phyloP scores from a whole-genome alignment of 2,329 filamentous ascomycete genomes.

The Epichloe glyceriae region DNA sequence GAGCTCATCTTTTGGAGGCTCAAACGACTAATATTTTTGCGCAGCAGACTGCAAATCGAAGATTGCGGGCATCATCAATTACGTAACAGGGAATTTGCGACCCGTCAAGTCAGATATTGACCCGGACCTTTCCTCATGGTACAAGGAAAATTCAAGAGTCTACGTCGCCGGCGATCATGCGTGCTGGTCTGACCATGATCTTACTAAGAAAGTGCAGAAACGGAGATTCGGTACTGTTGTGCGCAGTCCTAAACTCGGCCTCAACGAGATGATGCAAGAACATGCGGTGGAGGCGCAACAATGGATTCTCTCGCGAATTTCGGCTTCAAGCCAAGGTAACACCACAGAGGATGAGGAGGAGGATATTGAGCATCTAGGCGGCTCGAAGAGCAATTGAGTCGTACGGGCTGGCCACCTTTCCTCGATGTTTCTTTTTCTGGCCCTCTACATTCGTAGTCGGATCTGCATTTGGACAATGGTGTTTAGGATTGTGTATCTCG shows the following conservation, averaged over 20 bases:
- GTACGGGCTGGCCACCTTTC: background rate
- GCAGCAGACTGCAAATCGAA: constrained; percentile 47
- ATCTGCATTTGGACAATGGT: background rate
- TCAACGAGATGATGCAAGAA: constrained; percentile 43
- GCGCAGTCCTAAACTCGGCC: constrained; percentile 32
- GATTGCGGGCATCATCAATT: constrained; percentile 64
- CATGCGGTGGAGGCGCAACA: constrained; percentile 38
- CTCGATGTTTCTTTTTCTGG: background rate
- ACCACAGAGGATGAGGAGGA: constrained; percentile 35
- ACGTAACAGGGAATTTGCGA: constrained; percentile 64
- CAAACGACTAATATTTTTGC: background rate
- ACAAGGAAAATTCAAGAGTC: constrained; percentile 66
- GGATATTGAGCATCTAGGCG: background rate
- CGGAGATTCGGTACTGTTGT: constrained; percentile 47
- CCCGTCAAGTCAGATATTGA: constrained; percentile 71
- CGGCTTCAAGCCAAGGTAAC: constrained; percentile 24
- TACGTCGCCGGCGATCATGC: constrained; percentile 65
- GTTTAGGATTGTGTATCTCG: background rate
- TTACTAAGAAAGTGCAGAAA: constrained; percentile 45
- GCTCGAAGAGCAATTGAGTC: background rate
- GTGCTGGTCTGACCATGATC: constrained; percentile 56
- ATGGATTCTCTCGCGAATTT: constrained; percentile 35
- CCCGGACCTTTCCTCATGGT: constrained; percentile 64
- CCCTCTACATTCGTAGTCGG: background rate
- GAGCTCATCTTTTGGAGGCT: background rate